Conservation (phyloP, 805 yeast genomes). For the Metschnikowia lachancei region DNA sequence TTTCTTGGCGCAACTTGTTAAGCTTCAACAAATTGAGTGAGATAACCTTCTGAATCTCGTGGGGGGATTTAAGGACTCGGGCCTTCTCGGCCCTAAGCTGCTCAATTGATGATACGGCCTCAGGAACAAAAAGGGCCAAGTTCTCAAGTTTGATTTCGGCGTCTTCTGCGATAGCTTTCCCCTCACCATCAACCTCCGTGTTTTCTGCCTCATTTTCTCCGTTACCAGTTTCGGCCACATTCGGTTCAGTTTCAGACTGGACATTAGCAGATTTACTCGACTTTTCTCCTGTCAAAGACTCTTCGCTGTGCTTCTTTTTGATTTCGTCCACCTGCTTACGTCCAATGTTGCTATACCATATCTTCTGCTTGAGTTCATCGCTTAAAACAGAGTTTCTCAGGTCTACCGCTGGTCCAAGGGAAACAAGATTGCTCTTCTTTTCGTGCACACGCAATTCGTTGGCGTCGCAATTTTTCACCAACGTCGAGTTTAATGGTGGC, state of each 20-base stretch:
- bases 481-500: slow-evolving; percentile 29
- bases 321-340: slow-evolving; percentile 24
- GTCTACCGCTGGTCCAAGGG: slow-evolving; percentile 39
- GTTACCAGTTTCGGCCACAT: background rate
- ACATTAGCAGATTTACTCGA: slow-evolving; percentile 9
- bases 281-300: background rate
- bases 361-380: slow-evolving; percentile 29
- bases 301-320: slow-evolving; percentile 1
- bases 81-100: slow-evolving; percentile 27
- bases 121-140: slow-evolving; percentile 38
- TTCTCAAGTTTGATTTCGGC: slow-evolving; percentile 29
- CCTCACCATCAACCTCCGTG: slow-evolving; percentile 2
- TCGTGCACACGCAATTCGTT: slow-evolving; percentile 21
- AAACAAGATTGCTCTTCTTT: slow-evolving; percentile 25
- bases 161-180: background rate
- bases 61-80: slow-evolving; percentile 26
- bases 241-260: background rate
- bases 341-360: slow-evolving; percentile 44
- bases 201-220: slow-evolving; percentile 1
- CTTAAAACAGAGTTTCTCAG: slow-evolving; percentile 35
- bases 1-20: slow-evolving; percentile 41
- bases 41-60: slow-evolving; percentile 34
- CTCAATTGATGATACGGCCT: slow-evolving; percentile 24
- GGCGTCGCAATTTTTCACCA: slow-evolving; percentile 24
- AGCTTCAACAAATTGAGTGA: slow-evolving; percentile 32